Base-by-base conservation (phyloP, 2,329 filamentous ascomycete genomes). In the Talaromyces sp. region DNA sequence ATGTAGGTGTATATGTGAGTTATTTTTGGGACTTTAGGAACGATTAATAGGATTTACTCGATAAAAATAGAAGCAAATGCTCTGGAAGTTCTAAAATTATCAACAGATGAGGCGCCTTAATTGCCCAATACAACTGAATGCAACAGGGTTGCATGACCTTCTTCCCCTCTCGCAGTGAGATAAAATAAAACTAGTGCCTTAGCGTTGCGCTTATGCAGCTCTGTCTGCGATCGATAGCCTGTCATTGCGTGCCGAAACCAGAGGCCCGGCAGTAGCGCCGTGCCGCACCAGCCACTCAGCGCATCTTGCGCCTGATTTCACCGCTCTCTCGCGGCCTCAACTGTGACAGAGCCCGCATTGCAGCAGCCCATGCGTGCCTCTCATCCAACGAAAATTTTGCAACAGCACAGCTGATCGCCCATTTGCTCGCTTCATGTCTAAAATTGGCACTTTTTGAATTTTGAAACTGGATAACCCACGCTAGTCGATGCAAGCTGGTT, bases 221-320 rank as follows among this genome's bases (percentile, higher is more conserved):
- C 4, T 55, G 56, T 57, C 33, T 23, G 6, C 52, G 33, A 57
- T 30, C 9, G 42, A 40, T 27, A 57, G 55, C 60, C 60, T 57
- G 47, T 61, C 60, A 34, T 53, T 61, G 60, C 33, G 59, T 61
- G 59, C 51, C 53, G 42, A 61, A 54, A 34, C 23, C 14, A 34
- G 30, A 14, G 18, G 23, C 36, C 34, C 59, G 12, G 59, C 59
- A 61, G 59, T 61, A 61, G 59, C 28, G 59, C 27, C 27, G 12
- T 44, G n/a, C 53, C 14, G n/a, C 23, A 31, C 36, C 27, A 31
- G 34, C 59, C 59, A 42, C 58, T 60, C 50, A 60, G 47, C 42
- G 47, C 42, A 16, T 40, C 42, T 16, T 12, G 18, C 47, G 12
- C 28, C 47, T 52, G 23, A 30, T 28, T 52, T 52, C 28, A 52